These are phyloP conservation scores for Lanmaoa pseudosensibilis DNA, from an alignment of 768 basidiomycete species.

Conservation along the genomic window DNA sequence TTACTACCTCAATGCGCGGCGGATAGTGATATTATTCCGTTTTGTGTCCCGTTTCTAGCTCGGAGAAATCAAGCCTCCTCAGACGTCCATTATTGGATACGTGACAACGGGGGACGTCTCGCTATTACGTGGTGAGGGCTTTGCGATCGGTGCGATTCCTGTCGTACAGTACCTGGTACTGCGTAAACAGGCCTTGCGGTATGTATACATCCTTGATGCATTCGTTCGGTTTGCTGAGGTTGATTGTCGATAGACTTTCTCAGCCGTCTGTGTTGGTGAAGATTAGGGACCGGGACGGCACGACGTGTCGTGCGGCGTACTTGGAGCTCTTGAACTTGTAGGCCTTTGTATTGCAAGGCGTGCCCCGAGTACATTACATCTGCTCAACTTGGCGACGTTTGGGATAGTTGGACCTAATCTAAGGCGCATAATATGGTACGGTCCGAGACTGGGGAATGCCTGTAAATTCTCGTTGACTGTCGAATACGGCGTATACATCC, in stretches of 20 bases:
- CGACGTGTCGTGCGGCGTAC: conserved; percentile 52
- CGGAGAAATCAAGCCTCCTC: conserved; percentile 41
- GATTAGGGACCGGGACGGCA: conserved; percentile 60
- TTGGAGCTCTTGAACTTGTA: conserved; percentile 39
- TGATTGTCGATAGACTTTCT: conserved; percentile 16
- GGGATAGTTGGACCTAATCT: not conserved
- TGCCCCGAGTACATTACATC: not conserved
- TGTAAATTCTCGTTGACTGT: not conserved
- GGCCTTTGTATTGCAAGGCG: not conserved
- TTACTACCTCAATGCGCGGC: not conserved
- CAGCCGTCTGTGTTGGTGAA: conserved; percentile 51
- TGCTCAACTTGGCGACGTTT: not conserved
- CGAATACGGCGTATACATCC: not conserved
- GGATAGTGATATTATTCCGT: not conserved
- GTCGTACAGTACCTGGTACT: conserved; percentile 52
- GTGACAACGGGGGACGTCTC: conserved; percentile 85
- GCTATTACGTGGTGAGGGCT: conserved; percentile 72
- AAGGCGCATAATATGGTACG: not conserved
- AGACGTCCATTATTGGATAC: conserved; percentile 67
- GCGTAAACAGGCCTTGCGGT: conserved; percentile 49
- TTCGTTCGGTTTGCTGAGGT: not conserved
- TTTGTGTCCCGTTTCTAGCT: conserved; percentile 37
- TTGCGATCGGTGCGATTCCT: conserved; percentile 74
- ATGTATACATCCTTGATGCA: not conserved
- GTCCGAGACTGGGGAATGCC: not conserved